Conservation (phyloP, 306 rosid genomes). For the Vicia villosa region DNA sequence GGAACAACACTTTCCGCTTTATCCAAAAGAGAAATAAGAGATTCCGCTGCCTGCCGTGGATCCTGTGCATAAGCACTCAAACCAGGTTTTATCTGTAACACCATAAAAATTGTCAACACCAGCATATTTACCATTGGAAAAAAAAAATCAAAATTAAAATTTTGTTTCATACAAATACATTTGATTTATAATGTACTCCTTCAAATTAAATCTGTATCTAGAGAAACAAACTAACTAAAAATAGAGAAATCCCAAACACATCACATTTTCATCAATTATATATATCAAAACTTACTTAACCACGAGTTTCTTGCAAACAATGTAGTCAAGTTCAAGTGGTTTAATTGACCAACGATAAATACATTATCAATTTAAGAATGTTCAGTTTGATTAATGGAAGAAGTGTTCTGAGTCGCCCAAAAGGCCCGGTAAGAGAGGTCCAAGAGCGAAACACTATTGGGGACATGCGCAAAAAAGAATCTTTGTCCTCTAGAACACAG, state of each 20-base stretch:
- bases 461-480: no score
- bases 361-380: not conserved
- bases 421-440: no score
- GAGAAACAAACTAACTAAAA: not conserved
- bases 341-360: not conserved
- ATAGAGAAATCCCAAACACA: slow-evolving; percentile 4
- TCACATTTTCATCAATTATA: not conserved
- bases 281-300: not conserved
- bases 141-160: not conserved
- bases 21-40: slow-evolving; percentile 65
- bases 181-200: not conserved
- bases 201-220: not conserved
- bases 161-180: not conserved
- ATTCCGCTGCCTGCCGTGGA: slow-evolving; percentile 68
- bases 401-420: no score
- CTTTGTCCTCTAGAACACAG: no score
- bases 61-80: slow-evolving; percentile 69
- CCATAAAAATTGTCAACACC: slow-evolving; percentile 6
- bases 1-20: slow-evolving; percentile 77
- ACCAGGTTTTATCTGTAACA: slow-evolving; percentile 63
- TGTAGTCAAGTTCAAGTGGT: not conserved
- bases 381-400: no score
- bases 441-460: no score
- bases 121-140: not conserved
- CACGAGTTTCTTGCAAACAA: not conserved